A percentile compares a stretch with the other conserved stretches of the same genome.
These are phyloP conservation scores for Drechslerella coelobrocha DNA, from an alignment of 2,329 filamentous ascomycete species.

Conservation along the genomic window DNA sequence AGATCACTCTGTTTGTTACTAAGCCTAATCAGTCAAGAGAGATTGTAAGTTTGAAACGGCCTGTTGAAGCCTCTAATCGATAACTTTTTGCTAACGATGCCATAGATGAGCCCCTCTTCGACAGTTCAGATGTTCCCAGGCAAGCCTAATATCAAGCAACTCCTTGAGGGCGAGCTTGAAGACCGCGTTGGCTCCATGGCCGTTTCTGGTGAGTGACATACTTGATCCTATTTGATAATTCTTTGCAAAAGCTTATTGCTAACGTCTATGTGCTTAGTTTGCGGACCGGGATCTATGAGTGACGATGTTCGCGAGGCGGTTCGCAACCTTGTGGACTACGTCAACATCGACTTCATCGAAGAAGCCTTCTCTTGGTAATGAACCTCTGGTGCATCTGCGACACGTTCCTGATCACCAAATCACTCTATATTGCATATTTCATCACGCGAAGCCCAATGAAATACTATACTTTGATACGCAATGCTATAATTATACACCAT, in stretches of 20 bases:
- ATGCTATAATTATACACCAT: not conserved
- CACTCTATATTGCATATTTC: not conserved
- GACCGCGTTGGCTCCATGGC: slow-evolving; percentile 76
- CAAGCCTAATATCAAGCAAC: slow-evolving; percentile 74
- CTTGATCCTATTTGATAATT: slow-evolving; percentile 56
- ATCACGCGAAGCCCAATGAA: not conserved
- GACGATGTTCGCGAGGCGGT: slow-evolving; percentile 77
- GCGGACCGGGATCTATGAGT: slow-evolving; percentile 75
- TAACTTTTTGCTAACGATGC: slow-evolving; percentile 11
- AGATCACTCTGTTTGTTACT: slow-evolving; percentile 80
- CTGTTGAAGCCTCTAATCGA: not conserved
- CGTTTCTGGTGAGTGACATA: slow-evolving; percentile 72
- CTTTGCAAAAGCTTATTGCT: not conserved
- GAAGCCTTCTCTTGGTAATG: slow-evolving; percentile 70
- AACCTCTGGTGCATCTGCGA: not conserved
- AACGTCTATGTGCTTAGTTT: slow-evolving; percentile 61
- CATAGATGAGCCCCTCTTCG: slow-evolving; percentile 67
- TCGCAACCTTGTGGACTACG: slow-evolving; percentile 67
- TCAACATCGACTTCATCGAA: slow-evolving; percentile 75
- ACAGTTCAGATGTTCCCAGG: slow-evolving; percentile 87
- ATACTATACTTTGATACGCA: not conserved
- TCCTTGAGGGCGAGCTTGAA: slow-evolving; percentile 76
- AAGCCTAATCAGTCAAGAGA: slow-evolving; percentile 60
- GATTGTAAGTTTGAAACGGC: slow-evolving; percentile 59
- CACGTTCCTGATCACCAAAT: no score